Evolutionary conservation across 768 basidiomycete species (phyloP), one percentile per base, ranked within the genome.

Genomic region (Xerocomellus amylosporus): DNA sequence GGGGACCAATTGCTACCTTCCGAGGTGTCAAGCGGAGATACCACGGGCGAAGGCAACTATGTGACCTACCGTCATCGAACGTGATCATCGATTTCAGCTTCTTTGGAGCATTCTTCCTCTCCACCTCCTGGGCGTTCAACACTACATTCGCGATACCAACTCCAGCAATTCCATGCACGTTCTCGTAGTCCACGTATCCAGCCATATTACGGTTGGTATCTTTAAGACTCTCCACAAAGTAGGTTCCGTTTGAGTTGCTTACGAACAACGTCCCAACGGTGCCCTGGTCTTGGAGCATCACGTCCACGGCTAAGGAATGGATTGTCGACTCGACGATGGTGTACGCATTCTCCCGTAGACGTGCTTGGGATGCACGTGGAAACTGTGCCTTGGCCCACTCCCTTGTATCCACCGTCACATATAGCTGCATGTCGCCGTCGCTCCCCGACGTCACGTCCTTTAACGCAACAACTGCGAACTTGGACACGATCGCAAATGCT

Each of bases 111-210:
- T 78, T 75, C 55, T 87, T 78, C 3, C 79, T 79, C 62, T 90
- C 92, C 8, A 95, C 93, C 2, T 92, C 92, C 57, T 87, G 80
- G 2, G 88, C 82, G 62, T 98, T 98, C 37, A 76, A 65, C 7
- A 98, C 93, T 7, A 88, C 72, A 66, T 98, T 98, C 4, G 94
- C 89, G 17, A 99, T 75, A 1, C 93, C 97, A 10, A 98, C 85
- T 7, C 97, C 96, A 51, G 93, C 89, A 14, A 95, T 75, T 1
- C 91, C 92, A 61, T 87, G 88, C 34, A 95, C 70, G 54, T 82
- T 84, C 74, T 99, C 97, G 63, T 87, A 98, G 69, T 98, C 97
- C 34, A 98, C 96, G 55, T 84, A 97, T 10, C 95, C 97, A 55
- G 78, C 71, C 42, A 80, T 77, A 69, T 98, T 96, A 45, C 97